These are phyloP conservation scores for Solanum hybrid DNA, from an alignment of 305 asterid species.

Conservation along the genomic window DNA sequence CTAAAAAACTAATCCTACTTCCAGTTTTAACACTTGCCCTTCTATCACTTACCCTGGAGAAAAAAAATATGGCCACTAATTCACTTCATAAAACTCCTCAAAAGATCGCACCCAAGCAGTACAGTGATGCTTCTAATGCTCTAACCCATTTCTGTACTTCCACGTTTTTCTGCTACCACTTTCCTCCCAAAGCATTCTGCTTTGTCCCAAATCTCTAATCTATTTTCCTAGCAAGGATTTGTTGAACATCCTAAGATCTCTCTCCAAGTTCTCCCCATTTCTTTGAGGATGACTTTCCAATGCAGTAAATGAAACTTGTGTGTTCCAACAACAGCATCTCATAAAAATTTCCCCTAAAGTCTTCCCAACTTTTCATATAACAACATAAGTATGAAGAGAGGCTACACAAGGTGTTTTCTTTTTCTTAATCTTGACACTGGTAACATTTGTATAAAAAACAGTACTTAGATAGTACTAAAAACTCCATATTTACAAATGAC, in stretches of 20 bases:
- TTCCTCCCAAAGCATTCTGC: neutral
- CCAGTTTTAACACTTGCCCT: neutral
- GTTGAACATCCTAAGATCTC: neutral
- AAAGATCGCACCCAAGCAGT: neutral
- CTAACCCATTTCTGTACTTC: neutral
- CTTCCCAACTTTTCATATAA: neutral
- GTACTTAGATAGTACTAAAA: neutral
- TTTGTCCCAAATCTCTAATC: neutral
- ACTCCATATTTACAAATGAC: neutral
- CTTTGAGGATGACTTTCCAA: neutral
- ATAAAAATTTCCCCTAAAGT: neutral
- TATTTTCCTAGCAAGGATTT: neutral
- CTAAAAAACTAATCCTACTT: neutral
- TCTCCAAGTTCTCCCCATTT: neutral
- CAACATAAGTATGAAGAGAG: neutral
- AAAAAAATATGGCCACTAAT: neutral
- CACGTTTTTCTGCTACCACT: neutral
- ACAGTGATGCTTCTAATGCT: neutral
- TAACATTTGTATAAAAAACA: neutral
- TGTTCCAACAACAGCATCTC: neutral
- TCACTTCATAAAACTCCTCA: neutral
- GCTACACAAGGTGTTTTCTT: neutral
- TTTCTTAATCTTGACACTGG: neutral
- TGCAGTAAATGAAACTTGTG: neutral
- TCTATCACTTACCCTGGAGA: neutral